Percentiles rank a stretch among this genome's conserved stretches.
phyloP scores from a whole-genome alignment of 768 basidiomycete species.

The Macrolepiota fuliginosa region DNA sequence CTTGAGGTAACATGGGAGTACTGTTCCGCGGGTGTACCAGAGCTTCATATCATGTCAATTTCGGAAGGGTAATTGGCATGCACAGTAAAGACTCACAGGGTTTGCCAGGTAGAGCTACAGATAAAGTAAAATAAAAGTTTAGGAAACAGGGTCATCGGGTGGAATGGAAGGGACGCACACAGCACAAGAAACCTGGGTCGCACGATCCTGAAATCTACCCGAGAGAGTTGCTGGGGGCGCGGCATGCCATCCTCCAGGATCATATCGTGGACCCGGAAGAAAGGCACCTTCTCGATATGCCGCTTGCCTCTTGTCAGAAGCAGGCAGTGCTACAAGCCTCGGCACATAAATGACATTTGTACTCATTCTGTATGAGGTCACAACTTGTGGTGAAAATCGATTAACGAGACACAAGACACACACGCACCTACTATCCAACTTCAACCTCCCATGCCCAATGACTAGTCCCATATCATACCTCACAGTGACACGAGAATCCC shows the following conservation, averaged over 20 bases:
- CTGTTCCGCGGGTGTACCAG: conserved; percentile 22
- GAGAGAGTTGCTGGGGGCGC: background rate
- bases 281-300: conserved; percentile 19
- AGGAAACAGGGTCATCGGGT: background rate
- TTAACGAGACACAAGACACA: background rate
- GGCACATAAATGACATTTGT: conserved; percentile 20
- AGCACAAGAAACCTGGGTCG: background rate
- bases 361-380: conserved; percentile 20
- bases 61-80: background rate
- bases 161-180: background rate
- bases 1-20: conserved; percentile 21
- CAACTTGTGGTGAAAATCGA: background rate
- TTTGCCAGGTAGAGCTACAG: conserved; percentile 21
- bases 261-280: conserved; percentile 18
- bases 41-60: conserved; percentile 12
- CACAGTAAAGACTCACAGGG: conserved; percentile 15
- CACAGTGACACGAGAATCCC: conserved; percentile 27
- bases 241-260: conserved; percentile 21
- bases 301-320: conserved; percentile 19
- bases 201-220: conserved; percentile 1
- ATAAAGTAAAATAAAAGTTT: background rate
- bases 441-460: conserved; percentile 34
- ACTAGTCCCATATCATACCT: conserved; percentile 35
- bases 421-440: conserved; percentile 36
- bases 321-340: conserved; percentile 14